These are phyloP conservation scores for Alternaria alternata DNA, from an alignment of 2,329 filamentous ascomycete genomes.

Conservation along the genomic window DNA sequence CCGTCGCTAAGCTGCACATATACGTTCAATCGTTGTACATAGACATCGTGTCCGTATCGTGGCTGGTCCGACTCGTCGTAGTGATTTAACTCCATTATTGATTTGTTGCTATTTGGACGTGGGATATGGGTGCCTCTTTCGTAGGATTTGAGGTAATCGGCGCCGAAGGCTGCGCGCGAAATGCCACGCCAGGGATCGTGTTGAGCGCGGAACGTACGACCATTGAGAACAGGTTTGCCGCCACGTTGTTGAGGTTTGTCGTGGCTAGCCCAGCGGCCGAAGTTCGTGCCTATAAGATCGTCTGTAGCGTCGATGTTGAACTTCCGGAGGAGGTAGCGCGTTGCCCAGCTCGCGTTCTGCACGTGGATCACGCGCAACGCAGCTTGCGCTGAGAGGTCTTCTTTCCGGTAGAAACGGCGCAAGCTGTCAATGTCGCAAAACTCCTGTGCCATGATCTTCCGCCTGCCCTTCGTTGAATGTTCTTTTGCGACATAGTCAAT, in stretches of 20 bases:
- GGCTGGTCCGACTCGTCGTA: slow-evolving; percentile 57
- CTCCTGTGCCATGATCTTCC: slow-evolving; percentile 59
- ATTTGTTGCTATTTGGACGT: slow-evolving; percentile 44
- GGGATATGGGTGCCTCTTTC: slow-evolving; percentile 32
- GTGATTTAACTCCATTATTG: slow-evolving; percentile 60
- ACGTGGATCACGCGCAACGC: slow-evolving; percentile 57
- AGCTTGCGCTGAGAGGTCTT: slow-evolving; percentile 45
- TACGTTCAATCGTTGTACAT: slow-evolving; percentile 59
- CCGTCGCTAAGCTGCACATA: slow-evolving; percentile 60
- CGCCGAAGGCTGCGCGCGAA: slow-evolving; percentile 58
- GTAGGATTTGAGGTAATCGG: slow-evolving; percentile 62
- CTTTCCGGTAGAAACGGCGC: slow-evolving; percentile 55
- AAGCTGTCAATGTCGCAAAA: slow-evolving; percentile 56
- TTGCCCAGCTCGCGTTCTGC: slow-evolving; percentile 63
- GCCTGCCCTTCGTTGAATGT: slow-evolving; percentile 48
- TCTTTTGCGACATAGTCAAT: slow-evolving; percentile 59
- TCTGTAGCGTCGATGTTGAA: slow-evolving; percentile 61
- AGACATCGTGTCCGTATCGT: slow-evolving; percentile 59
- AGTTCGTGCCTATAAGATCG: slow-evolving; percentile 59
- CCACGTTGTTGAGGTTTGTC: slow-evolving; percentile 58
- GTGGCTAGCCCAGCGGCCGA: slow-evolving; percentile 59
- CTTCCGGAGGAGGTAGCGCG: slow-evolving; percentile 58
- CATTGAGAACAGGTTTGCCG: slow-evolving; percentile 61
- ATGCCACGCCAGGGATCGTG: slow-evolving; percentile 62
- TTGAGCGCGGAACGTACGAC: slow-evolving; percentile 60